phyloP scores from a whole-genome alignment of 2,329 filamentous ascomycete genomes.

The Leptographium galeiforme region DNA sequence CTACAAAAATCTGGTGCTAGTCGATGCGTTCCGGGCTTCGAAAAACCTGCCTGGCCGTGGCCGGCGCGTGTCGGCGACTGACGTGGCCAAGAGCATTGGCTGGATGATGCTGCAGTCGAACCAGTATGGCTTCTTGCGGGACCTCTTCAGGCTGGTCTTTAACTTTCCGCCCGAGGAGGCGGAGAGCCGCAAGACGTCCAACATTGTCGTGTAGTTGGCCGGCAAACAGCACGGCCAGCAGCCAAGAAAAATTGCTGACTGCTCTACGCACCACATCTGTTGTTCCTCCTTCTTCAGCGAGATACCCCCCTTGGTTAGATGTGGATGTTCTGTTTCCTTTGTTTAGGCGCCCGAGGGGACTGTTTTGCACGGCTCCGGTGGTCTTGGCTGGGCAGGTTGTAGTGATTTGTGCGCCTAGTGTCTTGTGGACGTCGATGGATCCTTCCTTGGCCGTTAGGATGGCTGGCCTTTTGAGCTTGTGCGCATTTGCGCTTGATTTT shows the following conservation, averaged over 20 bases:
- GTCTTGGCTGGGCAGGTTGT: background rate
- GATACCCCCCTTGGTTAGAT: constrained; percentile 3
- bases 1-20: constrained; percentile 68
- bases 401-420: background rate
- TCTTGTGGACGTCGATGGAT: too few species aligned
- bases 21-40: constrained; percentile 51
- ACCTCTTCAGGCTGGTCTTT: constrained; percentile 75
- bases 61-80: constrained; percentile 51
- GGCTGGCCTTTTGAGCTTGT: too few species aligned
- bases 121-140: constrained; percentile 67
- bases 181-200: constrained; percentile 50
- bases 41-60: constrained; percentile 41
- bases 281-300: constrained; percentile 1
- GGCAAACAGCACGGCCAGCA: background rate
- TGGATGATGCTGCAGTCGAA: constrained; percentile 58
- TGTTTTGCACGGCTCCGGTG: background rate
- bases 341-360: background rate
- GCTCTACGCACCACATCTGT: too few species aligned
- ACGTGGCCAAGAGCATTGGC: constrained; percentile 66
- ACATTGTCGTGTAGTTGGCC: constrained; percentile 32
- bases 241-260: too few species aligned
- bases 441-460: too few species aligned
- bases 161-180: constrained; percentile 72
- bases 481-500: too few species aligned
- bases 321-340: background rate